phyloP scores from a whole-genome alignment of 2,329 filamentous ascomycete species.

The Hortaea sp. region DNA sequence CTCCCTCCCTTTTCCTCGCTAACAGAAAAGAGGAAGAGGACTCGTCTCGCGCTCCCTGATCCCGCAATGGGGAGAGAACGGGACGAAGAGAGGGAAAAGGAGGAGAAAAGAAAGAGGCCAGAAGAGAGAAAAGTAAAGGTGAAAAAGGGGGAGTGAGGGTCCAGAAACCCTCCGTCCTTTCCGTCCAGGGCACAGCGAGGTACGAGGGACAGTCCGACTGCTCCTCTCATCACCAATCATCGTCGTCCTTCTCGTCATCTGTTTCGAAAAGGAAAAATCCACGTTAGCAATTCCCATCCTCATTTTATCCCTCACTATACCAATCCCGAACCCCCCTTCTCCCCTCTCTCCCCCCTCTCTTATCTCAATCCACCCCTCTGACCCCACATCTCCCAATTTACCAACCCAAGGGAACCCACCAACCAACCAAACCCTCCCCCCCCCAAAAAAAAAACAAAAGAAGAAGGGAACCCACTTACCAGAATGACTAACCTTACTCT shows the following conservation, averaged over 20 bases:
- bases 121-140: too few species aligned
- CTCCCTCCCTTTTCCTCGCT: neutral
- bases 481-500: slow-evolving; percentile 88
- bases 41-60: neutral
- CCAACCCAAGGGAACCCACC: too few species aligned
- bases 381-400: too few species aligned
- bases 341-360: too few species aligned
- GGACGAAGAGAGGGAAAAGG: too few species aligned
- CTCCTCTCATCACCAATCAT: slow-evolving; percentile 55
- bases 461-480: slow-evolving; percentile 53
- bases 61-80: too few species aligned
- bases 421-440: too few species aligned
- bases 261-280: slow-evolving; percentile 4
- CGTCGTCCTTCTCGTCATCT: slow-evolving; percentile 71
- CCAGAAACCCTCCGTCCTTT: neutral
- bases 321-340: neutral
- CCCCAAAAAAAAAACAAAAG: slow-evolving; percentile 1
- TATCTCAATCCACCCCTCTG: too few species aligned
- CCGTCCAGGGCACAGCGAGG: neutral
- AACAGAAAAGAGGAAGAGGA: neutral
- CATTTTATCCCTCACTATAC: too few species aligned
- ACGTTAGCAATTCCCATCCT: slow-evolving; percentile 16
- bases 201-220: neutral
- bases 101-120: too few species aligned
- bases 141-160: neutral